Conservation (phyloP, 129 eudicot species). For the Lactuca saligna region DNA sequence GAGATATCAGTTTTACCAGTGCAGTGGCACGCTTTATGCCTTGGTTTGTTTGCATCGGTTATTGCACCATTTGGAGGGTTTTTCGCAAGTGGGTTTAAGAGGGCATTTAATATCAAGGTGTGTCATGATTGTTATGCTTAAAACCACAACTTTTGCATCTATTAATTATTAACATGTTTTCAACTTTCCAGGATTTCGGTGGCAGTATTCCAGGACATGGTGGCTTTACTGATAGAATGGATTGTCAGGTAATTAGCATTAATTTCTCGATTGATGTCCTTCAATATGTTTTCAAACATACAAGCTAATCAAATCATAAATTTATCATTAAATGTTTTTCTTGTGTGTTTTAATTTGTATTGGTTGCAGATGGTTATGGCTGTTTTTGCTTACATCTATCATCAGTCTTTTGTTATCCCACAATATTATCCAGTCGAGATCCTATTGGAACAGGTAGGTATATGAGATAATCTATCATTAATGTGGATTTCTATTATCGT, state of each 20-base stretch:
- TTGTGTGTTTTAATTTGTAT: neutral
- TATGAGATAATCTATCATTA: neutral
- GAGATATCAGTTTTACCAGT: conserved; percentile 60
- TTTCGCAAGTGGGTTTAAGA: conserved; percentile 82
- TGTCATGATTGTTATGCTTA: neutral
- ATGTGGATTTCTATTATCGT: neutral
- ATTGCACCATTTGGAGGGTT: conserved; percentile 92
- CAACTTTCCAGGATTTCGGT: conserved; percentile 62
- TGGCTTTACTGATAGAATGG: conserved; percentile 87
- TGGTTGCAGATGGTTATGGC: conserved; percentile 92
- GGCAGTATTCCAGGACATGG: conserved; percentile 95
- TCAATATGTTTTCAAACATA: neutral
- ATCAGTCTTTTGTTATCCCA: conserved; percentile 68
- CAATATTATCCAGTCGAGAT: conserved; percentile 58
- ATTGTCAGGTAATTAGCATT: conserved; percentile 67
- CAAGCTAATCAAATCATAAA: neutral
- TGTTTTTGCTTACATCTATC: conserved; percentile 78
- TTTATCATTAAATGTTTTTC: neutral
- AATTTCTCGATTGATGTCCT: neutral
- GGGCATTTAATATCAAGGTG: conserved; percentile 84
- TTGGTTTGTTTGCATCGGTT: conserved; percentile 81
- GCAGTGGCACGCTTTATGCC: conserved; percentile 78
- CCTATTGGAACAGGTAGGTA: conserved; percentile 87
- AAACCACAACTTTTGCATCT: neutral
- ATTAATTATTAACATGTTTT: neutral